These are phyloP conservation scores for Neurospora sp. DNA, from an alignment of 2,329 filamentous ascomycete genomes.

Conservation along the genomic window DNA sequence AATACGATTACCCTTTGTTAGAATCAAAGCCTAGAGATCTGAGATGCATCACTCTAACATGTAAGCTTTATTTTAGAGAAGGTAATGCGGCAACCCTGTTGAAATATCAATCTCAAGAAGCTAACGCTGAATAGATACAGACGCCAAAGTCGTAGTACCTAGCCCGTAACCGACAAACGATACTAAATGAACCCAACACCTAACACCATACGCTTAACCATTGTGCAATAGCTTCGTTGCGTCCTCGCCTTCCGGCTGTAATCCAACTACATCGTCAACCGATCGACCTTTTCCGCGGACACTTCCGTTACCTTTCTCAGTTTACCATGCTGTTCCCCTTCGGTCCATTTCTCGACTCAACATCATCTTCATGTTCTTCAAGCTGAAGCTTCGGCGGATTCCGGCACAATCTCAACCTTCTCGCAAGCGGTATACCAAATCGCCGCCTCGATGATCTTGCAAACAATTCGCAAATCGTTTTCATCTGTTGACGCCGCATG, in stretches of 20 bases:
- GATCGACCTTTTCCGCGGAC: not conserved
- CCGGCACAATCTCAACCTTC: constrained; percentile 25
- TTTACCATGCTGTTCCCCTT: not conserved
- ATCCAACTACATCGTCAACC: not conserved
- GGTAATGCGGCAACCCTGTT: not conserved
- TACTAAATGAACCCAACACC: not conserved
- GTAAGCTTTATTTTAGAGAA: not conserved
- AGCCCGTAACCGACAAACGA: not conserved
- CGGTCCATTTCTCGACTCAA: not conserved
- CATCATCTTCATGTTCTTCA: not conserved
- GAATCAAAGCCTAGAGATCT: not conserved
- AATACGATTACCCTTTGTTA: not conserved
- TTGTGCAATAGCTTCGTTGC: not conserved
- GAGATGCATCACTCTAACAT: not conserved
- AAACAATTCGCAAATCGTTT: constrained; percentile 57
- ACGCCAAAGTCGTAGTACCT: not conserved
- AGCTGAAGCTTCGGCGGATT: not conserved
- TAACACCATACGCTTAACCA: not conserved
- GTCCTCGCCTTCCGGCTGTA: too few relatives aligned
- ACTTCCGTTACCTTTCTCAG: not conserved
- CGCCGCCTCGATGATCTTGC: constrained; percentile 62
- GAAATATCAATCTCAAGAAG: not conserved
- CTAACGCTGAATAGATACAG: not conserved
- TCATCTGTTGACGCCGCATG: constrained; percentile 31
- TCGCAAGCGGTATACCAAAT: constrained; percentile 55